phyloP scores from a whole-genome alignment of 768 basidiomycete genomes.

The Tubosaeta sp. region DNA sequence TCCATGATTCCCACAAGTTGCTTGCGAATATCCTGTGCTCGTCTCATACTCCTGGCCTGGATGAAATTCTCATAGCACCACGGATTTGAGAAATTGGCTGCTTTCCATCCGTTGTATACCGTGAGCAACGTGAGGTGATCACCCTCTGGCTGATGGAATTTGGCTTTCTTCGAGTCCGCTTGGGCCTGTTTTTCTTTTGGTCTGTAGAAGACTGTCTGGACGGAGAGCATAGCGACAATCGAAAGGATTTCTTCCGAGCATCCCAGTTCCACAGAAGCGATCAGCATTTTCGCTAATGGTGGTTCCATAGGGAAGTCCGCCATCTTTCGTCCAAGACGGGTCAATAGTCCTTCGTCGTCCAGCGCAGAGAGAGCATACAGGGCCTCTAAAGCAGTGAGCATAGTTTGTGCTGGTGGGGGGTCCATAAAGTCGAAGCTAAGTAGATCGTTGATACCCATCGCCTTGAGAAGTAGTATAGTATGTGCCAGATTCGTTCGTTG shows the following conservation, averaged over 20 bases:
- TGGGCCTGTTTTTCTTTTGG: slow-evolving; percentile 99
- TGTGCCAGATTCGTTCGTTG: slow-evolving; percentile 90
- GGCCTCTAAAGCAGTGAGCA: slow-evolving; percentile 93
- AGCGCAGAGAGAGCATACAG: slow-evolving; percentile 93
- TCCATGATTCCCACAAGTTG: slow-evolving; percentile 99
- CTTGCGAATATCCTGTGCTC: slow-evolving; percentile 97
- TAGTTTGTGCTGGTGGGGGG: slow-evolving; percentile 93
- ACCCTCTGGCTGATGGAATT: slow-evolving; percentile 98
- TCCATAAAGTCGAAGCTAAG: slow-evolving; percentile 99
- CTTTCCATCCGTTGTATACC: slow-evolving; percentile 99
- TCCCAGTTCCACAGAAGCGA: slow-evolving; percentile 93
- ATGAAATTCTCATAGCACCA: slow-evolving; percentile 99
- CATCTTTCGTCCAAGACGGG: slow-evolving; percentile 95
- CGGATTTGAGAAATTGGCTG: slow-evolving; percentile 91
- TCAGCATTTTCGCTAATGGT: slow-evolving; percentile 93
- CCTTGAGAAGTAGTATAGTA: slow-evolving; percentile 94
- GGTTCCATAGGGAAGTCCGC: slow-evolving; percentile 99
- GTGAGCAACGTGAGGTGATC: slow-evolving; percentile 90
- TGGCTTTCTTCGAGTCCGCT: slow-evolving; percentile 99
- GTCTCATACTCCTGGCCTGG: slow-evolving; percentile 93
- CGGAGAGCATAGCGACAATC: slow-evolving; percentile 95
- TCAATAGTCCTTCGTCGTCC: slow-evolving; percentile 94
- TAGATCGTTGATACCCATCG: slow-evolving; percentile 98
- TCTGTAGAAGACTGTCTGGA: slow-evolving; percentile 95
- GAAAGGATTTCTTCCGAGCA: slow-evolving; percentile 98